Percentiles rank a stretch among this genome's conserved stretches.
phyloP scores from a whole-genome alignment of 768 basidiomycete species.

The Termitomyces sp. region DNA sequence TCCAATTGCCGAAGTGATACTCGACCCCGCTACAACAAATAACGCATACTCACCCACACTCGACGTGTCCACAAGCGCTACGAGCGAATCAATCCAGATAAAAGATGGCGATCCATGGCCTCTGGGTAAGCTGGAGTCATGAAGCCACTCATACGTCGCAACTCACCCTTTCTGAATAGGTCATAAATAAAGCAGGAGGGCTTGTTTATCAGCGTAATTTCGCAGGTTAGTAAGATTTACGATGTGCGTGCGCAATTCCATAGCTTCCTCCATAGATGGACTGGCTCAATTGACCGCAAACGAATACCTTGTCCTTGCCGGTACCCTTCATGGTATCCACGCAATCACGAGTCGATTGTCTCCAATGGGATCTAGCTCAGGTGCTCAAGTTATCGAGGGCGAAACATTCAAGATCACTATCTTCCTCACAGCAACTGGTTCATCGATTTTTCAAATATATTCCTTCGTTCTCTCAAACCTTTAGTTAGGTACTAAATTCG shows the following conservation, averaged over 20 bases:
- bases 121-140: constrained; percentile 56
- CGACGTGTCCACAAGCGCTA: neutral
- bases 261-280: constrained; percentile 55
- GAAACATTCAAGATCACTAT: constrained; percentile 95
- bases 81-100: neutral
- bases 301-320: constrained; percentile 93
- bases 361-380: constrained; percentile 77
- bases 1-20: neutral
- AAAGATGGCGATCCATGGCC: constrained; percentile 70
- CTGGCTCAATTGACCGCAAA: constrained; percentile 87
- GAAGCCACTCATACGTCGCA: neutral
- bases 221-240: constrained; percentile 51
- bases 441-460: constrained; percentile 7
- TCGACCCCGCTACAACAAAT: neutral
- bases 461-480: neutral
- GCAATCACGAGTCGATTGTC: constrained; percentile 94
- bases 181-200: constrained; percentile 98
- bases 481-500: constrained; percentile 85
- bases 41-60: neutral
- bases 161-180: constrained; percentile 32
- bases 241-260: neutral
- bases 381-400: constrained; percentile 92
- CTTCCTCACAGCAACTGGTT: constrained; percentile 86
- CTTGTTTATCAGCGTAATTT: constrained; percentile 92
- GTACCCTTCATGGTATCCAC: constrained; percentile 95